Evolutionary conservation across 2,329 filamentous ascomycete species (phyloP).

Genomic region (Scedosporium boydii): DNA sequence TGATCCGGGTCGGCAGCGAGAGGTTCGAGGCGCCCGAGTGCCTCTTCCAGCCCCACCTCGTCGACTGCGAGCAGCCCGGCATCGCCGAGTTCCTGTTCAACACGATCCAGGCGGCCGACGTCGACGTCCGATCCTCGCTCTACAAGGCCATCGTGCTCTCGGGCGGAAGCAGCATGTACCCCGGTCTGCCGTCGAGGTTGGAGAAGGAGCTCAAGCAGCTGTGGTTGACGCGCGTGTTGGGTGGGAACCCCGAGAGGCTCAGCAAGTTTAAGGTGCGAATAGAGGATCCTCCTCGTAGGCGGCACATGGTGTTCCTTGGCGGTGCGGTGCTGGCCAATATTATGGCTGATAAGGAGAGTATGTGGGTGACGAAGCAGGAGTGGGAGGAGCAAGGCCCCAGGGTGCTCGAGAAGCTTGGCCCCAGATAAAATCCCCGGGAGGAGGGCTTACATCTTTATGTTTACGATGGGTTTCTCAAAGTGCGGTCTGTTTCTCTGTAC

Average conservation of each 20-base stretch:
- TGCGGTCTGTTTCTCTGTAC: neutral
- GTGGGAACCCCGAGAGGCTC: slow-evolving; percentile 84
- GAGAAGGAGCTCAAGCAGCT: slow-evolving; percentile 99
- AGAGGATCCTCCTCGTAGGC: slow-evolving; percentile 88
- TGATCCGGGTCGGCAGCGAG: slow-evolving; percentile 93
- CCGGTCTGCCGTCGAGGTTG: slow-evolving; percentile 82
- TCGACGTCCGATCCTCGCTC: slow-evolving; percentile 85
- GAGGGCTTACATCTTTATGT: too few species aligned
- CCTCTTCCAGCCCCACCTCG: slow-evolving; percentile 94
- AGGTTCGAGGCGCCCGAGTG: slow-evolving; percentile 97
- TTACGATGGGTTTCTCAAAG: neutral
- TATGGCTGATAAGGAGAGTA: slow-evolving; percentile 97
- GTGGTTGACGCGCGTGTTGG: slow-evolving; percentile 86
- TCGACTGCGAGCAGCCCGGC: slow-evolving; percentile 93
- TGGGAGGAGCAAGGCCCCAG: slow-evolving; percentile 88
- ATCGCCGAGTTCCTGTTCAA: slow-evolving; percentile 98
- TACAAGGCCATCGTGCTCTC: slow-evolving; percentile 98
- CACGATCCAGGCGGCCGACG: slow-evolving; percentile 91
- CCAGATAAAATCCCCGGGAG: slow-evolving; percentile 46
- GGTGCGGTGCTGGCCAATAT: slow-evolving; percentile 96
- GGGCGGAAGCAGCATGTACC: slow-evolving; percentile 98
- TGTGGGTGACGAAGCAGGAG: slow-evolving; percentile 97
- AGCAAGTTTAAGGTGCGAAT: slow-evolving; percentile 99
- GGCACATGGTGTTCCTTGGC: slow-evolving; percentile 99
- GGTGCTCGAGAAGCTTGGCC: slow-evolving; percentile 84